These are phyloP conservation scores for Leishmania lainsoni DNA, from an alignment of 208 protist species.

Conservation along the genomic window DNA sequence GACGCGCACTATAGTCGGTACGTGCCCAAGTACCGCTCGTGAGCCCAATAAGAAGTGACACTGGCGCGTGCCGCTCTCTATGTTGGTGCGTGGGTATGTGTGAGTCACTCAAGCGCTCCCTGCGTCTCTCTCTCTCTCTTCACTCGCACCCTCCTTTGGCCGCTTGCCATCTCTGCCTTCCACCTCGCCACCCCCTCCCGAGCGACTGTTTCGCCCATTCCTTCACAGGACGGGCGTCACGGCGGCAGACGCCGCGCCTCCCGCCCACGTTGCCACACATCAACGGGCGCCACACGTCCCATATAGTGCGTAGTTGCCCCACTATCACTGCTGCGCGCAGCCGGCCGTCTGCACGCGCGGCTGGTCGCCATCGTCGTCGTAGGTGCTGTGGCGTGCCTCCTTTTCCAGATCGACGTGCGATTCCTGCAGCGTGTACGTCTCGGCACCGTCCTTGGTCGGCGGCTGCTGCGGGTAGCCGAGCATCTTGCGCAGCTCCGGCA, in stretches of 20 bases:
- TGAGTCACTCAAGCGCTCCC: not conserved
- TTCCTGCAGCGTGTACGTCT: constrained; percentile 56
- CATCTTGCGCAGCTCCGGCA: constrained; percentile 63
- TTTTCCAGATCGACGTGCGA: constrained; percentile 84
- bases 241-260: not conserved
- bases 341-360: constrained; percentile 60
- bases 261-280: not conserved
- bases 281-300: not conserved
- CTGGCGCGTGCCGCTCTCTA: not conserved
- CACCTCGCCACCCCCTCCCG: not conserved
- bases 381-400: constrained; percentile 59
- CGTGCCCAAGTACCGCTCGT: not conserved
- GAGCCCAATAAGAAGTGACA: not conserved
- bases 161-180: not conserved
- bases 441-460: constrained; percentile 36
- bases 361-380: constrained; percentile 64
- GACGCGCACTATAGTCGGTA: not conserved
- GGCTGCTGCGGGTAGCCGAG: constrained; percentile 77
- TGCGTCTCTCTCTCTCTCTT: not conserved
- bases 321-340: constrained; percentile 79
- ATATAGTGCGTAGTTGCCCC: not conserved
- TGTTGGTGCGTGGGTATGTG: not conserved
- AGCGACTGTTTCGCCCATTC: not conserved
- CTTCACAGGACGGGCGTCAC: not conserved
- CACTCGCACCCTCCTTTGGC: not conserved